Conservation (phyloP, 257 asterid genomes). For the Orobanche coerulescens region DNA sequence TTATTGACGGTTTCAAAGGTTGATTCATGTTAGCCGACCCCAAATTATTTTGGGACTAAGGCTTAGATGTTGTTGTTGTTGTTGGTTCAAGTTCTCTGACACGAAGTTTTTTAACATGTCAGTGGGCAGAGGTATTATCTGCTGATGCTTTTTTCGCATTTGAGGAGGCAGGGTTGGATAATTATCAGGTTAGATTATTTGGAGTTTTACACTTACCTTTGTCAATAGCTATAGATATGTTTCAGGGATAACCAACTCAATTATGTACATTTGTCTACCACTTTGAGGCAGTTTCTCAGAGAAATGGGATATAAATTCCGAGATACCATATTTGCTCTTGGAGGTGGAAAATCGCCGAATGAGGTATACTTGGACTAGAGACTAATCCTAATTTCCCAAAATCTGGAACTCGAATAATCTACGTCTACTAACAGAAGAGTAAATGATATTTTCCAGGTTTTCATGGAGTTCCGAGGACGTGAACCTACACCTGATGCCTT, state of each 20-base stretch:
- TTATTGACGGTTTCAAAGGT: too few relatives aligned
- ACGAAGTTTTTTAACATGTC: not conserved
- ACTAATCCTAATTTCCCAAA: not conserved
- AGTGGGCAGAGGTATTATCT: constrained; percentile 55
- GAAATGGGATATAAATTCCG: constrained; percentile 39
- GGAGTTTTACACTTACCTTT: not conserved
- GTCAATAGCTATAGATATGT: not conserved
- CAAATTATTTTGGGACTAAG: too few relatives aligned
- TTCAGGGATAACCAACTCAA: not conserved
- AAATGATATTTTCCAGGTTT: constrained; percentile 24
- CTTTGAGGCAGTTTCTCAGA: constrained; percentile 30
- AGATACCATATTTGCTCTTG: constrained; percentile 45
- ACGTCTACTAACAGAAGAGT: not conserved
- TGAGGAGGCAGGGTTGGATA: constrained; percentile 44
- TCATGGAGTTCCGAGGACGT: constrained; percentile 39
- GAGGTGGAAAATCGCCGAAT: constrained; percentile 48
- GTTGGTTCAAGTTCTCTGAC: too few relatives aligned
- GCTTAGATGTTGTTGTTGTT: too few relatives aligned
- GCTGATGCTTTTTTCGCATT: constrained; percentile 49
- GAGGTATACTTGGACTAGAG: constrained; percentile 29
- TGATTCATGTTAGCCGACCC: too few relatives aligned
- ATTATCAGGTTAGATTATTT: constrained; percentile 31
- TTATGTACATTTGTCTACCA: not conserved
- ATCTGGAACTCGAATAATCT: not conserved
- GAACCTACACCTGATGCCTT: constrained; percentile 47